Percentiles rank a stretch among this genome's conserved stretches.
phyloP scores from a whole-genome alignment of 495 filamentous ascomycete genomes.

The Hypoxylon subgilvum region DNA sequence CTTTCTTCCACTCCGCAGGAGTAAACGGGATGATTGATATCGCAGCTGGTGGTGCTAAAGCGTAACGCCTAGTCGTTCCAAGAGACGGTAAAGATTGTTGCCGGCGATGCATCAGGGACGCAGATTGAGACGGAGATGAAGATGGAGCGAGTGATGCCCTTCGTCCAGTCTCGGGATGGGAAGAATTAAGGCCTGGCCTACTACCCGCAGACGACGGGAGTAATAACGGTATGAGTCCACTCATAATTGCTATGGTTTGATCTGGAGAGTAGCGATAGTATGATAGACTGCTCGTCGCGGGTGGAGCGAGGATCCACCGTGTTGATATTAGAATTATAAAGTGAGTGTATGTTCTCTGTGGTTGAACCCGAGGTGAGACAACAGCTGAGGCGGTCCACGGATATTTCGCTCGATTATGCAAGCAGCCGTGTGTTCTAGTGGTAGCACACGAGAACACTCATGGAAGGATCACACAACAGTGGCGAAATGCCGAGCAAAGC shows the following conservation, averaged over 20 bases:
- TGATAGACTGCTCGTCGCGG: not conserved
- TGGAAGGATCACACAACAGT: conserved; percentile 21
- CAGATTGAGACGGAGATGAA: not conserved
- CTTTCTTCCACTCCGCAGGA: conserved; percentile 49
- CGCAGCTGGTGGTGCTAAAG: conserved; percentile 7
- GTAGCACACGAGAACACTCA: conserved; percentile 17
- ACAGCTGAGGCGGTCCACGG: conserved; percentile 15
- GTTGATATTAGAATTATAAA: conserved; percentile 1
- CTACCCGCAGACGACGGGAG: conserved; percentile 26
- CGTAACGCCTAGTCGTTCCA: conserved; percentile 9
- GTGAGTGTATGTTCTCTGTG: conserved; percentile 10
- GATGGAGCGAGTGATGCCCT: conserved; percentile 9
- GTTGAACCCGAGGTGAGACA: conserved; percentile 27
- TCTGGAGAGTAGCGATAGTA: not conserved
- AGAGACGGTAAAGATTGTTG: conserved; percentile 35
- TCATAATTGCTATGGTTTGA: conserved; percentile 21
- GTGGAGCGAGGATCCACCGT: conserved; percentile 2
- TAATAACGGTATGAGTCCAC: conserved; percentile 32
- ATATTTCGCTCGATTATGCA: conserved; percentile 32
- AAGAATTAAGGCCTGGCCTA: conserved; percentile 1
- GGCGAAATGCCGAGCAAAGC: conserved; percentile 14
- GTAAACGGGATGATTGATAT: conserved; percentile 25
- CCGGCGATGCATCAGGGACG: conserved; percentile 24
- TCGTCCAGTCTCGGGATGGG: conserved; percentile 12
- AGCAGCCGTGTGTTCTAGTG: conserved; percentile 20